Conservation (phyloP, 2,329 filamentous ascomycete species). For the Paecilomyces niveus region DNA sequence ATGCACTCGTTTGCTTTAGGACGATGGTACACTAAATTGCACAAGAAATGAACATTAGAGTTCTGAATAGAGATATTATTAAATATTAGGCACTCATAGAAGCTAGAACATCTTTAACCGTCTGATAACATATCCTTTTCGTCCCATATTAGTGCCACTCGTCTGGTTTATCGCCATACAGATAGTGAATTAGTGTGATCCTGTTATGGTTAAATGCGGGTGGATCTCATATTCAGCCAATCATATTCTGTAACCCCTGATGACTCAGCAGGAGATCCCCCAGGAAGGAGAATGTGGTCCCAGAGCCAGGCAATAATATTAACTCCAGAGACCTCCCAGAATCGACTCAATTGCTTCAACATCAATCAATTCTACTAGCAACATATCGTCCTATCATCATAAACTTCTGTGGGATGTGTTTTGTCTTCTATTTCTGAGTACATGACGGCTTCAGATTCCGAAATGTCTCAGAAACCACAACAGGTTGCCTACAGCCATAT, state of each 20-base stretch:
- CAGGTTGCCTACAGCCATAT: slow-evolving; percentile 19
- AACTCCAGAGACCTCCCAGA: not conserved
- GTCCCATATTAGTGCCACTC: not conserved
- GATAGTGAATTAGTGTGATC: not conserved
- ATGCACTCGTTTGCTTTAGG: not conserved
- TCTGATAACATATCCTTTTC: not conserved
- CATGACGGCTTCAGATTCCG: not conserved
- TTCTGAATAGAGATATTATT: not conserved
- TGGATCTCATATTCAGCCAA: not conserved
- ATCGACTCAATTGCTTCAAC: not conserved
- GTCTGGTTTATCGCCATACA: not conserved
- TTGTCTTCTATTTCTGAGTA: not conserved
- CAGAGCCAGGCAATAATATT: not conserved
- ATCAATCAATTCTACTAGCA: not conserved
- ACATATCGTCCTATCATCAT: not conserved
- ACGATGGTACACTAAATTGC: not conserved
- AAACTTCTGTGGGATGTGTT: not conserved
- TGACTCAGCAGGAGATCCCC: not conserved
- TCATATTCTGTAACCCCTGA: not conserved
- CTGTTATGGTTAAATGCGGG: not conserved
- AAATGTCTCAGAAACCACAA: not conserved
- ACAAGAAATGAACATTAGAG: not conserved
- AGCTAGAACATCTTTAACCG: not conserved
- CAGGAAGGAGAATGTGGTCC: not conserved
- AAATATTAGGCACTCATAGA: not conserved